Evolutionary conservation across 352 stramenopile genomes (phyloP).

Genomic region (Aphanomyces cochlioides): DNA sequence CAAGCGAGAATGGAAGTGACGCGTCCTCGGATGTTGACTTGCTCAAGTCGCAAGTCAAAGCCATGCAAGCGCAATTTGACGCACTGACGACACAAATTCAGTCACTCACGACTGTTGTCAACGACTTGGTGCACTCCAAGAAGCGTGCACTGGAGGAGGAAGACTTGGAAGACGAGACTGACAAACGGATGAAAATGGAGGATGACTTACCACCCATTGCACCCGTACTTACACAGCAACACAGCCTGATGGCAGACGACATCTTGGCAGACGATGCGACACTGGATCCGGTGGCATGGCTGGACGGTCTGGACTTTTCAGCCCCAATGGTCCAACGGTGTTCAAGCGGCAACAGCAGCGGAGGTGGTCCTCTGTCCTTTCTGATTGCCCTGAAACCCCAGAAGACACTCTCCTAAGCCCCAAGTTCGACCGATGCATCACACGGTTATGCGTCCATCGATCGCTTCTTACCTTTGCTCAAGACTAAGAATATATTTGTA

Average conservation of each 20-base stretch:
- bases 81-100: neutral
- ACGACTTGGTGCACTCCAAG: slow-evolving; percentile 2
- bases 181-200: neutral
- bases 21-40: neutral
- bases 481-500: slow-evolving; percentile 1
- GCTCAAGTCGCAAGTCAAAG: slow-evolving; percentile 10
- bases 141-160: neutral
- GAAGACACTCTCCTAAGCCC: neutral
- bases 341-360: neutral
- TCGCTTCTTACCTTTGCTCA: neutral
- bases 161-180: neutral
- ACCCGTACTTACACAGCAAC: neutral
- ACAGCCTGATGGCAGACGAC: slow-evolving; percentile 2
- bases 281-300: neutral
- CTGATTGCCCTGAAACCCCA: slow-evolving; percentile 1
- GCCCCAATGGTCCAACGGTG: neutral
- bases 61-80: slow-evolving; percentile 19
- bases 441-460: neutral
- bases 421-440: neutral
- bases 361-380: neutral
- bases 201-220: neutral
- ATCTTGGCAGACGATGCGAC: neutral
- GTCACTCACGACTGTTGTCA: neutral
- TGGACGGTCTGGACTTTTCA: slow-evolving; percentile 3
- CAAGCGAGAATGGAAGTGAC: neutral